Percentiles rank a stretch among this genome's conserved stretches.
Evolutionary conservation across 192 early-diverging fungal species (phyloP).

Genomic region (Backusella parvicylindrica): DNA sequence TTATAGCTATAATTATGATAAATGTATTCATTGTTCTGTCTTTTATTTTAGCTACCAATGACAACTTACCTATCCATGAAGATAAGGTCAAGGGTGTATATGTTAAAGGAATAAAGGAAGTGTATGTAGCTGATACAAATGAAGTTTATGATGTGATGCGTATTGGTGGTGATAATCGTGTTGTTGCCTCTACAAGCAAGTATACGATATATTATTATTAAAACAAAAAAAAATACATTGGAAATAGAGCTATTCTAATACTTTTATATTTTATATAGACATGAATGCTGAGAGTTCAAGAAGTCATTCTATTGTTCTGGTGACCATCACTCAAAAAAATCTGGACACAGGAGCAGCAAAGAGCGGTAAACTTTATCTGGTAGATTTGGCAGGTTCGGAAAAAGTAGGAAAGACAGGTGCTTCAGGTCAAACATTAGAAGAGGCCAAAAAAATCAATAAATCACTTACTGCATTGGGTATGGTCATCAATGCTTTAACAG

Average conservation of each 20-base stretch:
- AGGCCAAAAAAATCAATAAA: slow-evolving; percentile 99
- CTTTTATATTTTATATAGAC: slow-evolving; percentile 43
- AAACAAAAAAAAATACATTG: too few relatives aligned
- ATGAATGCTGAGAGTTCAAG: slow-evolving; percentile 99
- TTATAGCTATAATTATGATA: not conserved
- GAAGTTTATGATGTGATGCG: slow-evolving; percentile 98
- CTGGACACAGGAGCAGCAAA: slow-evolving; percentile 80
- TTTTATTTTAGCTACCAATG: slow-evolving; percentile 58
- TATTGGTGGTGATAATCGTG: slow-evolving; percentile 81
- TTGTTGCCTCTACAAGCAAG: slow-evolving; percentile 89
- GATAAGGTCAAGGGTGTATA: slow-evolving; percentile 96
- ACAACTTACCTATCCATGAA: slow-evolving; percentile 95
- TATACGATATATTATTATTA: too few relatives aligned
- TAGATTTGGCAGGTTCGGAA: slow-evolving; percentile 99
- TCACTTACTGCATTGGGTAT: slow-evolving; percentile 95
- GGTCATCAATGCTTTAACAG: slow-evolving; percentile 98
- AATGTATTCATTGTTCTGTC: not conserved
- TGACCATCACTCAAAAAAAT: slow-evolving; percentile 95
- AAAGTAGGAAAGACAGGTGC: slow-evolving; percentile 98
- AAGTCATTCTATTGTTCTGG: slow-evolving; percentile 95
- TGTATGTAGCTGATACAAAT: slow-evolving; percentile 90
- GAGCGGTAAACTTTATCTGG: slow-evolving; percentile 87
- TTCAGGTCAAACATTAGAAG: slow-evolving; percentile 97
- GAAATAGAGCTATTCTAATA: not conserved
- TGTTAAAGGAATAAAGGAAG: slow-evolving; percentile 95